Percentiles rank a stretch among this genome's conserved stretches.
phyloP scores from a whole-genome alignment of 495 filamentous ascomycete genomes.

The Penicillium bialowiezense region DNA sequence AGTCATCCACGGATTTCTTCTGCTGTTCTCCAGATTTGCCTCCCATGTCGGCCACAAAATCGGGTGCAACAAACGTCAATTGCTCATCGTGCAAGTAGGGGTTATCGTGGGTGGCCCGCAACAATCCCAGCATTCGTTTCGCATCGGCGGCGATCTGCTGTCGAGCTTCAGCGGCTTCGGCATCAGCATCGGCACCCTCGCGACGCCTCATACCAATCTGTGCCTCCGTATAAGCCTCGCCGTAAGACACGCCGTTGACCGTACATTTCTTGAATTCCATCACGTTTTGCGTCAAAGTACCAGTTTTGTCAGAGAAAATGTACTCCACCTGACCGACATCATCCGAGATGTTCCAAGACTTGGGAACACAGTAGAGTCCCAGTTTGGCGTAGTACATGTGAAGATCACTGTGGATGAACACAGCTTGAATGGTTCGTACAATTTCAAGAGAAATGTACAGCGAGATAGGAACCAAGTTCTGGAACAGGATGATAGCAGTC shows the following conservation, averaged over 20 bases:
- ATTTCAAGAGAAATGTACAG: slow-evolving; percentile 98
- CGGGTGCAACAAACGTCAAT: slow-evolving; percentile 87
- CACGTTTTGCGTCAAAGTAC: slow-evolving; percentile 96
- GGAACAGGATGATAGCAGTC: slow-evolving; percentile 90
- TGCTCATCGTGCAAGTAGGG: slow-evolving; percentile 88
- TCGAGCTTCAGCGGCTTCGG: slow-evolving; percentile 67
- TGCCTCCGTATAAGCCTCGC: slow-evolving; percentile 96
- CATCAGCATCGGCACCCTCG: slow-evolving; percentile 79
- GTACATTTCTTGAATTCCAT: slow-evolving; percentile 99
- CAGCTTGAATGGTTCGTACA: slow-evolving; percentile 85
- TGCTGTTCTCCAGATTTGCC: slow-evolving; percentile 78
- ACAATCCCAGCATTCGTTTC: slow-evolving; percentile 62
- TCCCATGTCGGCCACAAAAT: slow-evolving; percentile 76
- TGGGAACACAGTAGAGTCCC: slow-evolving; percentile 92
- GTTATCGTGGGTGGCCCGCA: slow-evolving; percentile 80
- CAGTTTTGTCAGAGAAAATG: slow-evolving; percentile 99
- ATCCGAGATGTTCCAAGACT: slow-evolving; percentile 99
- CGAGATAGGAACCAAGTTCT: slow-evolving; percentile 98
- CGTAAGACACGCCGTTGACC: slow-evolving; percentile 91
- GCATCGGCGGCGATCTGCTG: slow-evolving; percentile 79
- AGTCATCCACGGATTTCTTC: slow-evolving; percentile 71
- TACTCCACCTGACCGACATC: slow-evolving; percentile 99
- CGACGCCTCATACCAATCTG: slow-evolving; percentile 93
- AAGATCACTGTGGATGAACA: slow-evolving; percentile 96
- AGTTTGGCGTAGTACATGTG: slow-evolving; percentile 95